Evolutionary conservation across 441 rosid species (phyloP).

Genomic region (Syzygium malaccense): DNA sequence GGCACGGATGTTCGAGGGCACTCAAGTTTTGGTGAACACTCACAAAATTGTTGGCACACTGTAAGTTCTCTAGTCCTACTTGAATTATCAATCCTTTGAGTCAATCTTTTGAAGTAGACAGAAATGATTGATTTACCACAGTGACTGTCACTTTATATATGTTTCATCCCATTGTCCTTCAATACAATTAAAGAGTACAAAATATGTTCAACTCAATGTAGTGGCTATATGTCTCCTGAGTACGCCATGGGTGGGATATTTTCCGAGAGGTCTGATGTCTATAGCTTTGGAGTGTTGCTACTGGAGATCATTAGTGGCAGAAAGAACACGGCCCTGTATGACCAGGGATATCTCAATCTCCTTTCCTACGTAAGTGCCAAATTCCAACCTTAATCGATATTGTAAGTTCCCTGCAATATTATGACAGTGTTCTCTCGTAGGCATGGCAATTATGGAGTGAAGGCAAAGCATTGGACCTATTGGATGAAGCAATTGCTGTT

Average conservation of each 20-base stretch:
- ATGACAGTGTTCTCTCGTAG: not conserved
- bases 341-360: not conserved
- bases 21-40: not conserved
- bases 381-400: not conserved
- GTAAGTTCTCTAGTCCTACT: not conserved
- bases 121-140: not conserved
- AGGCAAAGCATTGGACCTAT: not conserved
- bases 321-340: not conserved
- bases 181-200: not conserved
- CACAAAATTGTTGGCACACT: not conserved
- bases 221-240: slow-evolving; percentile 10
- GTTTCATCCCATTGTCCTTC: not conserved
- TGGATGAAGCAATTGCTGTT: not conserved
- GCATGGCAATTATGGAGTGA: slow-evolving; percentile 1
- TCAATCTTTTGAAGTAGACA: not conserved
- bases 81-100: not conserved
- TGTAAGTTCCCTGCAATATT: not conserved
- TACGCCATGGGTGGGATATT: not conserved
- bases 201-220: not conserved
- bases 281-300: slow-evolving; percentile 4
- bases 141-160: too few relatives aligned
- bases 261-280: slow-evolving; percentile 6
- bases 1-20: slow-evolving; percentile 2
- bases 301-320: not conserved
- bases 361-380: not conserved